A percentile compares a stretch with the other conserved stretches of the same genome.
These are phyloP conservation scores for Berkeleyomyces basicola DNA, from an alignment of 2,329 filamentous ascomycete genomes.

Conservation along the genomic window DNA sequence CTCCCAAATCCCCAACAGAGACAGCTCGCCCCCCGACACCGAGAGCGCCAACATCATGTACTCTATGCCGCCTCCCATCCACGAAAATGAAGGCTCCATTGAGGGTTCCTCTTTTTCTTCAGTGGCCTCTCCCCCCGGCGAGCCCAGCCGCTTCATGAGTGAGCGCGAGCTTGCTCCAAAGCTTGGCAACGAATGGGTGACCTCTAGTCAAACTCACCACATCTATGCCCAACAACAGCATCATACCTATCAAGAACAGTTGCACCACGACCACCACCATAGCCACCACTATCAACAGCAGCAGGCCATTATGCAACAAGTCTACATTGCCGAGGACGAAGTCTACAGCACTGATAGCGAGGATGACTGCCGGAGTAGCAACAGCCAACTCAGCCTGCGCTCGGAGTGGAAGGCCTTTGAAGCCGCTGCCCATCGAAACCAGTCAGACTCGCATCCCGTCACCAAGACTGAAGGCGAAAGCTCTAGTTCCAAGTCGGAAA, in stretches of 20 bases:
- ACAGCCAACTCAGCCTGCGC: slow-evolving; percentile 1
- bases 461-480: neutral
- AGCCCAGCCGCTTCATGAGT: neutral
- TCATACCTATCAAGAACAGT: neutral
- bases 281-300: neutral
- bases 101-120: neutral
- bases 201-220: neutral
- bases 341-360: slow-evolving; percentile 6
- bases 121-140: neutral
- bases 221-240: neutral
- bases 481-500: neutral
- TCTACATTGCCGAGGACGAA: slow-evolving; percentile 6
- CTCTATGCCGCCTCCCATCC: neutral
- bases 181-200: neutral
- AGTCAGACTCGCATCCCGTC: neutral
- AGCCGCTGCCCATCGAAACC: neutral
- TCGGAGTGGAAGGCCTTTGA: slow-evolving; percentile 8
- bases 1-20: neutral
- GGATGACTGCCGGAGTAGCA: neutral
- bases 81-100: neutral
- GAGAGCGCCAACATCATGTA: slow-evolving; percentile 1
- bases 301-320: neutral
- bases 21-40: neutral
- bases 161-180: neutral
- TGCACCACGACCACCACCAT: neutral